phyloP scores from a whole-genome alignment of 2,329 filamentous ascomycete species.

The Annulohypoxylon truncatum region DNA sequence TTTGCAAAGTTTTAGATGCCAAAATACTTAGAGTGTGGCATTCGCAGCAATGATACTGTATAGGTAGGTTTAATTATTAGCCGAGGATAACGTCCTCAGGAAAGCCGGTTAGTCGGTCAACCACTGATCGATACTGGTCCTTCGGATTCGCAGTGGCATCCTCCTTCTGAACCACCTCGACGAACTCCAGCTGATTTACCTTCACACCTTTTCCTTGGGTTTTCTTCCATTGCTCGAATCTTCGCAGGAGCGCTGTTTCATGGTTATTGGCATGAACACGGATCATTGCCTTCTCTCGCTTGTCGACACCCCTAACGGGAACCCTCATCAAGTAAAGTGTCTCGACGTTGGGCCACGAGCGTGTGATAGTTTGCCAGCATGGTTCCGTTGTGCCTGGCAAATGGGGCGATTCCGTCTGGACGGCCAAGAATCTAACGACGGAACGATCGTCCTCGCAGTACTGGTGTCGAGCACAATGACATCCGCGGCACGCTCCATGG shows the following conservation, averaged over 20 bases:
- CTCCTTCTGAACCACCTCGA: conserved; percentile 43
- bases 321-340: conserved; percentile 48
- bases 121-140: conserved; percentile 41
- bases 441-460: conserved; percentile 45
- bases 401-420: conserved; percentile 47
- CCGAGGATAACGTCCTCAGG: conserved; percentile 48
- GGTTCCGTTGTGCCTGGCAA: conserved; percentile 36
- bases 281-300: conserved; percentile 47
- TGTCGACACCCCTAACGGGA: conserved; percentile 43
- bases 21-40: background rate
- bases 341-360: conserved; percentile 48
- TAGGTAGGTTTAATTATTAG: conserved; percentile 21
- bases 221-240: conserved; percentile 50
- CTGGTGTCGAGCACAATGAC: conserved; percentile 46
- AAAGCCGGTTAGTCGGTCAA: conserved; percentile 43
- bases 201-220: conserved; percentile 31
- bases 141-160: conserved; percentile 6
- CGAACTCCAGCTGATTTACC: conserved; percentile 46
- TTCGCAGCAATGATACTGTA: background rate
- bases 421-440: conserved; percentile 42
- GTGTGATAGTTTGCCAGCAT: conserved; percentile 46
- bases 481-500: conserved; percentile 46
- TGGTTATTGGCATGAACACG: conserved; percentile 40
- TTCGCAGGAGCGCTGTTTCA: conserved; percentile 40
- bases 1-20: background rate